Evolutionary conservation across 1,284 basidiomycete genomes (phyloP).

Genomic region (Porogramme epimiltina): DNA sequence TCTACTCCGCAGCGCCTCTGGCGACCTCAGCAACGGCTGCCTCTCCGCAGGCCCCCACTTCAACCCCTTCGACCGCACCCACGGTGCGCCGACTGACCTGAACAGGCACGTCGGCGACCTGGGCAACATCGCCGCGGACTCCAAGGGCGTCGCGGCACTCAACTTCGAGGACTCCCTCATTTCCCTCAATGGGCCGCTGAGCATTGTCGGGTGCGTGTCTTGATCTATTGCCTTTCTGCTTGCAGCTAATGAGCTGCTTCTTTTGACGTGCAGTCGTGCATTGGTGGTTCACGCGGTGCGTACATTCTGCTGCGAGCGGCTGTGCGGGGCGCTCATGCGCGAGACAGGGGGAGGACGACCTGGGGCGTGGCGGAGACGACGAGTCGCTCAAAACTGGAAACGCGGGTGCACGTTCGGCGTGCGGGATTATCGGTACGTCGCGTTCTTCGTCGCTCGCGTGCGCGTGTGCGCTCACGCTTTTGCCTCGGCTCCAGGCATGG

Average conservation of each 20-base stretch:
- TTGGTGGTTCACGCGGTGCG: not conserved
- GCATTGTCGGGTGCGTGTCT: slow-evolving; percentile 69
- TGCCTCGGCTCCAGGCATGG: not conserved
- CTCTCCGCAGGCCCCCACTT: slow-evolving; percentile 74
- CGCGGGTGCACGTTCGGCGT: slow-evolving; percentile 70
- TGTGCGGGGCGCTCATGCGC: not conserved
- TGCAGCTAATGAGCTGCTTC: not conserved
- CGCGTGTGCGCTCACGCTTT: too few species aligned
- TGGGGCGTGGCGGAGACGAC: slow-evolving; percentile 66
- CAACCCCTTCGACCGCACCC: slow-evolving; percentile 68
- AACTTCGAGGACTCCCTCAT: slow-evolving; percentile 62
- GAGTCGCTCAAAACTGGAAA: slow-evolving; percentile 78
- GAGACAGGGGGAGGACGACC: slow-evolving; percentile 68
- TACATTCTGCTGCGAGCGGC: not conserved
- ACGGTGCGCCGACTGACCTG: slow-evolving; percentile 62
- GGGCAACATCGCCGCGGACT: slow-evolving; percentile 72
- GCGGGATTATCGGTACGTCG: slow-evolving; percentile 70
- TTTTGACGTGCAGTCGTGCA: slow-evolving; percentile 38
- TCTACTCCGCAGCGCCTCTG: slow-evolving; percentile 52
- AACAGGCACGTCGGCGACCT: slow-evolving; percentile 79
- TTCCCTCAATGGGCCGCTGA: slow-evolving; percentile 69
- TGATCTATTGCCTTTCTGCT: not conserved
- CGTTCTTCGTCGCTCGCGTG: not conserved
- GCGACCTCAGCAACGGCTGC: slow-evolving; percentile 72
- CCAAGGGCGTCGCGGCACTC: slow-evolving; percentile 58